Evolutionary conservation across 371 early-diverging fungal species (phyloP), one percentile per base, ranked within the genome.

Genomic region (Actinomortierella ambigua): DNA sequence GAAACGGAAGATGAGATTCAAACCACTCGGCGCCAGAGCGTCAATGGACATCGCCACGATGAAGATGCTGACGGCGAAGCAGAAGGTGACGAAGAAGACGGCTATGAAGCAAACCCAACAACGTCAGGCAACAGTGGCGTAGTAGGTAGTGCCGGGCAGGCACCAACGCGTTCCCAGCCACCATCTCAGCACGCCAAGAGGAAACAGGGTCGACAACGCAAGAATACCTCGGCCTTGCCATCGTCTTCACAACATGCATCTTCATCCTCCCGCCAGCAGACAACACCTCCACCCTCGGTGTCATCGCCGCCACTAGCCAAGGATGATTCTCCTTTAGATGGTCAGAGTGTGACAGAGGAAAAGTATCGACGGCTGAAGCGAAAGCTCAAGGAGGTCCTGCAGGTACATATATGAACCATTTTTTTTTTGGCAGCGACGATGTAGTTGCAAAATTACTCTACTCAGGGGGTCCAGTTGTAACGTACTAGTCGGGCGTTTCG

Each of bases 301-400:
- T 44, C 15, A 23, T n/a, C 6, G 57, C 49, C 2, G 23, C 54
- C 17, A 26, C 39, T 42, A 47, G 22, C 41, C 34, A 68, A 22
- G 29, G 26, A 13, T 39, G 22, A 2, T 13, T 55, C 8, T 26
- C 53, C n/a, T 20, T 22, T 23, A 55, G 59, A 70, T 8, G 26
- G 20, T 18, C 61, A 50, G 24, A 56, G 61, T 1, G 51, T 42
- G 47, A 63, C 75, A n/a, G 82, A 85, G 22, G 81, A 83, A 29
- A 81, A 83, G 52, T 84, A 83, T 50, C 79, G 77, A 17, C 64
- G 78, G 23, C 62, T 88, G 39, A 87, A 87, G 62, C 60, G 78
- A 47, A 82, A 80, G 54, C 63, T 88, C 43, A 83, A 82, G 60
- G 84, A 84, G 52, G 78, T 80, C 13, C 51, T 85, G 57, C 80